A percentile compares a stretch with the other conserved stretches of the same genome.
Evolutionary conservation across 495 filamentous ascomycete genomes (phyloP).

Genomic region (Hypoxylon fuscum): DNA sequence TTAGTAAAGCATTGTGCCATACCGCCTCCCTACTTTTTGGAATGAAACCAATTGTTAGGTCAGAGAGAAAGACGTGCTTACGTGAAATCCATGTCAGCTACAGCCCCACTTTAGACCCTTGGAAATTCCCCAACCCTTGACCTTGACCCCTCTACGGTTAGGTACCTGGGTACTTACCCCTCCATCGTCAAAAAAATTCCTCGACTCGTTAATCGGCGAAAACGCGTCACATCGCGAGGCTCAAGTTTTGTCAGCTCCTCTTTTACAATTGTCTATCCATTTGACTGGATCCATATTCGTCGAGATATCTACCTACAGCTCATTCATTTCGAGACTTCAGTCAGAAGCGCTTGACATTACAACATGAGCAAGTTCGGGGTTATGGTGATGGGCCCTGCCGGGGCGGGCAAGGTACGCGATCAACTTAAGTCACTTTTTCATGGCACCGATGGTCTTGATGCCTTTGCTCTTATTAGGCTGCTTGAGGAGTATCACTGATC

Average conservation of each 20-base stretch:
- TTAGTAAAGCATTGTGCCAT: neutral
- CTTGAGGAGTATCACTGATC: slow-evolving; percentile 4
- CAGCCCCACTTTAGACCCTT: slow-evolving; percentile 23
- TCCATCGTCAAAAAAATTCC: slow-evolving; percentile 27
- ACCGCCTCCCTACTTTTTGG: too few species aligned
- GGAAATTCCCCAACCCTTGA: too few species aligned
- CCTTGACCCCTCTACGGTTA: slow-evolving; percentile 13
- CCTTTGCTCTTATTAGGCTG: neutral
- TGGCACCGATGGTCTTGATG: slow-evolving; percentile 1
- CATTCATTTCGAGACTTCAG: neutral
- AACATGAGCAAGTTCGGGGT: slow-evolving; percentile 93
- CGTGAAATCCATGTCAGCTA: slow-evolving; percentile 24
- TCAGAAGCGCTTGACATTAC: neutral
- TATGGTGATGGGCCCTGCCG: slow-evolving; percentile 93
- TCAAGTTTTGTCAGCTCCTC: slow-evolving; percentile 26
- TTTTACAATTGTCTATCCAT: neutral
- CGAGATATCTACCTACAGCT: neutral
- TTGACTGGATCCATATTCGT: neutral
- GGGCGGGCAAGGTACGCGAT: slow-evolving; percentile 77
- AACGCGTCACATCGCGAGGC: slow-evolving; percentile 26
- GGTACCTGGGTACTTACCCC: slow-evolving; percentile 15
- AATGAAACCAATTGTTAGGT: too few species aligned
- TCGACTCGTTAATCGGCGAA: slow-evolving; percentile 4
- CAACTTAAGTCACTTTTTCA: neutral
- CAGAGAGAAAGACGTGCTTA: slow-evolving; percentile 17